Percentiles rank a stretch among this genome's conserved stretches.
Conservation (phyloP, 2,329 filamentous ascomycete species). For the Dendryphion nanum region DNA sequence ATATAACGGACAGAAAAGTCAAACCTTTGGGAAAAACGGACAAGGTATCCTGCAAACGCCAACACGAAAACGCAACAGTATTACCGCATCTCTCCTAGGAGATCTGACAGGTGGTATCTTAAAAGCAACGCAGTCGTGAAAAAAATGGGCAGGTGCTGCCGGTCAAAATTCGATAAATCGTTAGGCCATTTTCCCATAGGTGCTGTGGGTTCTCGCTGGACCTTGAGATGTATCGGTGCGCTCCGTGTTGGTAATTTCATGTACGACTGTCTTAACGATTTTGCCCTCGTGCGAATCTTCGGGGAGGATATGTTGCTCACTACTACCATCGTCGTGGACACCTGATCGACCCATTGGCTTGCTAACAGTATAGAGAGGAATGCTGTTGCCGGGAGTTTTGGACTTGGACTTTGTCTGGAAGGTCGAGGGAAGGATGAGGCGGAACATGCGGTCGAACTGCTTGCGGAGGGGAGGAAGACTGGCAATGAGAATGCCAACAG, state of each 20-base stretch:
- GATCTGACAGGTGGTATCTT: too few relatives aligned
- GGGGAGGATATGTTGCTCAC: slow-evolving; percentile 19
- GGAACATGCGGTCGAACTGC: slow-evolving; percentile 21
- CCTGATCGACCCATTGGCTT: slow-evolving; percentile 9
- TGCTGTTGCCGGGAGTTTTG: slow-evolving; percentile 9
- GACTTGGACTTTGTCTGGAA: slow-evolving; percentile 6
- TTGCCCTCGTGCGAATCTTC: slow-evolving; percentile 6
- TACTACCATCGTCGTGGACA: slow-evolving; percentile 17
- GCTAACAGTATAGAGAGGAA: slow-evolving; percentile 18
- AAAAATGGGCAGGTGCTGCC: too few relatives aligned
- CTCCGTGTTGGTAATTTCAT: slow-evolving; percentile 11
- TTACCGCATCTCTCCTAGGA: too few relatives aligned
- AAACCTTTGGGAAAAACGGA: too few relatives aligned
- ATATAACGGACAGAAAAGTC: too few relatives aligned
- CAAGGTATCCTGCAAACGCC: too few relatives aligned
- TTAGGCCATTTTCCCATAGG: too few relatives aligned
- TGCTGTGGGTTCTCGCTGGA: too few relatives aligned
- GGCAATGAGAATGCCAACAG: slow-evolving; percentile 23
- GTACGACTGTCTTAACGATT: slow-evolving; percentile 20
- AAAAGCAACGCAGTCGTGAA: too few relatives aligned
- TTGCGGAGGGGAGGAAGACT: slow-evolving; percentile 25
- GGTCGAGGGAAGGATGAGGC: slow-evolving; percentile 14
- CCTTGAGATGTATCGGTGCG: too few relatives aligned
- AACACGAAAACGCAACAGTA: too few relatives aligned
- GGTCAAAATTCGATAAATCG: too few relatives aligned